A percentile compares a stretch with the other conserved stretches of the same genome.
Evolutionary conservation across 768 basidiomycete species (phyloP).

Genomic region (Pleurotus cornucopiae): DNA sequence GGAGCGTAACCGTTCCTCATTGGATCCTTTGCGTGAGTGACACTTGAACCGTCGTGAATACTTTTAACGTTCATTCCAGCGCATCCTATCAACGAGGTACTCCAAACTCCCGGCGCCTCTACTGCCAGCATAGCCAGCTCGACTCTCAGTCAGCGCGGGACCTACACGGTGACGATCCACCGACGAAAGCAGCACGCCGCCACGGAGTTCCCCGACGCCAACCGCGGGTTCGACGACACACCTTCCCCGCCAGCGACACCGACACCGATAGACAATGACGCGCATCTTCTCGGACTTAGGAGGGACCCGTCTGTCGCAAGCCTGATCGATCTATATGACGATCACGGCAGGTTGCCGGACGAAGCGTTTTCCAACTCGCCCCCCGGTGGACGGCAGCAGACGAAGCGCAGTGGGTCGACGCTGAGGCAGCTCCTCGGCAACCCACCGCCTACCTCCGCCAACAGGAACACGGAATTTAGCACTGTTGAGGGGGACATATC

Average conservation of each 20-base stretch:
- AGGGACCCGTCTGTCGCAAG: conserved; percentile 79
- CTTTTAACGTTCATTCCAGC: conserved; percentile 29
- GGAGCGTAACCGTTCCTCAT: conserved; percentile 49
- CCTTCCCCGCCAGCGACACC: conserved; percentile 9
- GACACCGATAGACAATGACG: conserved; percentile 24
- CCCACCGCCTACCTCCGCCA: conserved; percentile 28
- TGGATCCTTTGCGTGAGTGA: conserved; percentile 70
- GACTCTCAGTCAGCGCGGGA: conserved; percentile 47
- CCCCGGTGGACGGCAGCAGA: conserved; percentile 49
- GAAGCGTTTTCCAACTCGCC: conserved; percentile 63
- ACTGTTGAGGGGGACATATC: conserved; percentile 70
- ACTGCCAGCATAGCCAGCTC: conserved; percentile 50
- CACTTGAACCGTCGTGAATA: background rate
- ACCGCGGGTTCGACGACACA: conserved; percentile 30
- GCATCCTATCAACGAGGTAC: conserved; percentile 62
- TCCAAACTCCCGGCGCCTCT: conserved; percentile 45
- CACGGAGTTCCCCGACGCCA: conserved; percentile 65
- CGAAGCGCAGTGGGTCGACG: conserved; percentile 64
- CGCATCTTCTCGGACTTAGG: conserved; percentile 54
- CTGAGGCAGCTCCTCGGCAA: conserved; percentile 69
- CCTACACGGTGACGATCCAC: conserved; percentile 72
- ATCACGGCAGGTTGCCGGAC: conserved; percentile 58
- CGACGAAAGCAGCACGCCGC: conserved; percentile 54
- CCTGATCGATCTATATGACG: conserved; percentile 69
- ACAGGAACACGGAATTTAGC: conserved; percentile 22